Evolutionary conservation across 306 rosid genomes (phyloP).

Genomic region (Malus sieversii): DNA sequence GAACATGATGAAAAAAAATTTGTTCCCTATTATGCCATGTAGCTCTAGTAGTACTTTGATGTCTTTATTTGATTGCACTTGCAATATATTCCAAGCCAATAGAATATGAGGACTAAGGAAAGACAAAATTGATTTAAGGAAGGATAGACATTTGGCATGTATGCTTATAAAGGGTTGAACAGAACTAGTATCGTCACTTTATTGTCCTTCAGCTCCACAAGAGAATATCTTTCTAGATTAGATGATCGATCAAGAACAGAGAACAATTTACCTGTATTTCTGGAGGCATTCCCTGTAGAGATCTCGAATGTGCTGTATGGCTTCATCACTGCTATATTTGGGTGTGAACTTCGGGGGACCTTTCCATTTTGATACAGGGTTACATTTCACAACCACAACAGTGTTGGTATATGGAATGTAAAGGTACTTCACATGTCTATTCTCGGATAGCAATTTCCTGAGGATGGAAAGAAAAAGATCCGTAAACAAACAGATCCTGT

Average conservation of each 20-base stretch:
- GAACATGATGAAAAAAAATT: neutral
- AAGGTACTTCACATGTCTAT: slow-evolving; percentile 89
- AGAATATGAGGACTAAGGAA: neutral
- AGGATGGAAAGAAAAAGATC: neutral
- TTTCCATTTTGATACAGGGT: slow-evolving; percentile 89
- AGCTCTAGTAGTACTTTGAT: neutral
- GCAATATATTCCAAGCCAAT: neutral
- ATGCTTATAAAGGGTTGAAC: neutral
- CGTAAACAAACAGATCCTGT: neutral
- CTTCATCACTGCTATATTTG: slow-evolving; percentile 64
- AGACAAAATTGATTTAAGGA: neutral
- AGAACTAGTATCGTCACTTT: neutral
- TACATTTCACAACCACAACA: slow-evolving; percentile 84
- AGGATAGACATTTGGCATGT: neutral
- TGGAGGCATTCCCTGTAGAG: slow-evolving; percentile 64
- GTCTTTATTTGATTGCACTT: neutral
- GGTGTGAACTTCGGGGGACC: slow-evolving; percentile 86
- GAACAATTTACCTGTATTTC: slow-evolving; percentile 50
- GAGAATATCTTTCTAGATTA: neutral
- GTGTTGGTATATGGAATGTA: slow-evolving; percentile 71
- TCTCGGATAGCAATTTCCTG: slow-evolving; percentile 73
- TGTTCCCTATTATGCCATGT: neutral
- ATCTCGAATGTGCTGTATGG: slow-evolving; percentile 67
- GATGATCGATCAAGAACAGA: neutral
- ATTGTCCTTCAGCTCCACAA: neutral